Evolutionary conservation across 2,329 filamentous ascomycete genomes (phyloP).

Genomic region (Shiraia bambusicola): DNA sequence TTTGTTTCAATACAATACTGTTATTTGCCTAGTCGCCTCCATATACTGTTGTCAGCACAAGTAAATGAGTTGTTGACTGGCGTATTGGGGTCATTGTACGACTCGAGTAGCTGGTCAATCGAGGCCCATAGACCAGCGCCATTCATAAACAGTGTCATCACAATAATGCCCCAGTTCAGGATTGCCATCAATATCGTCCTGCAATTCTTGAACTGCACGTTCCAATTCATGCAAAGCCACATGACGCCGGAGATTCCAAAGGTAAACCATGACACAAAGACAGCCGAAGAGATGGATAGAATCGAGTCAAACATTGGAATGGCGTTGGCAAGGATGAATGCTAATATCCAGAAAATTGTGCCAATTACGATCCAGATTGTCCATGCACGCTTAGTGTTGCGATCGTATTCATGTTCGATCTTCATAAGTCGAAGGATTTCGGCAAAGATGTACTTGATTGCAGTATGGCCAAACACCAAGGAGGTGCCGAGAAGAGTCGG

Average conservation of each 20-base stretch:
- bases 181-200: conserved; percentile 19
- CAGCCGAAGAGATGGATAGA: conserved; percentile 57
- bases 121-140: conserved; percentile 1
- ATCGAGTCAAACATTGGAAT: conserved; percentile 68
- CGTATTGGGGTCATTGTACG: conserved; percentile 4
- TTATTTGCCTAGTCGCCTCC: conserved; percentile 2
- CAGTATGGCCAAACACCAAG: conserved; percentile 67
- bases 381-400: conserved; percentile 34
- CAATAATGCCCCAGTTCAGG: conserved; percentile 12
- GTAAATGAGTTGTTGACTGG: conserved; percentile 5
- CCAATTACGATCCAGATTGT: conserved; percentile 33
- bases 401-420: background rate
- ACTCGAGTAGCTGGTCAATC: conserved; percentile 3
- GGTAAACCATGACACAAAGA: conserved; percentile 68
- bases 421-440: conserved; percentile 55
- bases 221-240: conserved; percentile 40
- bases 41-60: conserved; percentile 6
- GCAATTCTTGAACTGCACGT: conserved; percentile 36
- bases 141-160: conserved; percentile 12
- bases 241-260: conserved; percentile 30
- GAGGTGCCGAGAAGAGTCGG: conserved; percentile 69
- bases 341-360: conserved; percentile 57
- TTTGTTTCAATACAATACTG: no score
- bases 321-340: conserved; percentile 66
- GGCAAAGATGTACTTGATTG: conserved; percentile 63